Evolutionary conservation across 2,329 filamentous ascomycete species (phyloP), one percentile per base, ranked within the genome.

Genomic region (Fusarium nematophilum): DNA sequence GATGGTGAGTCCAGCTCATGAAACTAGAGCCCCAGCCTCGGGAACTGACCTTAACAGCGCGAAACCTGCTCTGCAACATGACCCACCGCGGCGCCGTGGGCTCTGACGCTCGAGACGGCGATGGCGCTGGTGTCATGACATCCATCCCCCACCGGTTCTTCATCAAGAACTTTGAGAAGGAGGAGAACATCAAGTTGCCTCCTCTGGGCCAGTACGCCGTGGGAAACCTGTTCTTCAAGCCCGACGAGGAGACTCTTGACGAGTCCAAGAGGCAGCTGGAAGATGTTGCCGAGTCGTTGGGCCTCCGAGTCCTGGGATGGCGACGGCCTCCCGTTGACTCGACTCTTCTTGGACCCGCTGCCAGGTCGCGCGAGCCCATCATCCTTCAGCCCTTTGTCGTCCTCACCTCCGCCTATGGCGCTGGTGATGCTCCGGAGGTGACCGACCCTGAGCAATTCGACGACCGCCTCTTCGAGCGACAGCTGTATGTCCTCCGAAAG

Each of bases 121-220:
- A 99, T 76, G 95, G 95, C 76, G 95, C 95, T 71, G 95, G 95
- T 86, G 94, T 98, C 74, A 99, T 99, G 95, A 98, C 94, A 67
- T 97, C 93, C 57, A 97, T 99, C 72, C 95, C 95, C 57, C 94
- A 98, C 83, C 93, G 90, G 78, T 98, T 99, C 83, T 98, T 99
- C 77, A 83, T 97, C 75, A 99, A 98, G 85, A 96, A 98, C 78
- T 98, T 98, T 77, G 93, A 92, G 77, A 90, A 90, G 69, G 92
- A 97, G 80, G 90, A 92, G 73, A 90, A 89, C 74, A 89, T 95
- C 73, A 90, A 92, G 78, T 84, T 99, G 63, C 95, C 95, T 59
- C 89, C 90, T 62, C 83, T 89, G 64, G 95, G 94, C 70, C 92
- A 98, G 79, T 99, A 99, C 80, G 95, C 95, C 58, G 93, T 93